Evolutionary conservation across 2,329 filamentous ascomycete species (phyloP).

Genomic region (Lecanicillium sp.): DNA sequence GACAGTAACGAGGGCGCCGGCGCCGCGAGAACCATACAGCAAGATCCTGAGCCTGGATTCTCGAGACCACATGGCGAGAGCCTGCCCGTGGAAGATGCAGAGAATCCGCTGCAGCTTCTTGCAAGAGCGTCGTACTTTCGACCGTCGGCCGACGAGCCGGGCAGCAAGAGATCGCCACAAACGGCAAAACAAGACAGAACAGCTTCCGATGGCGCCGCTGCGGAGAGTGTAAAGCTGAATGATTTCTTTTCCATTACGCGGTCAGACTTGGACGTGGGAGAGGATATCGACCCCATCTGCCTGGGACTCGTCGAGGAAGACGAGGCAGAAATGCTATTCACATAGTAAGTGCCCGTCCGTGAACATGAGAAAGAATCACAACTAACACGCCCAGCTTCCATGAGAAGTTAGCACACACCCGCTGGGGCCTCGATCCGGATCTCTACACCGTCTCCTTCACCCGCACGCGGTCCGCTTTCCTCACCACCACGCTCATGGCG

Average conservation of each 20-base stretch:
- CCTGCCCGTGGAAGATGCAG: conserved; percentile 63
- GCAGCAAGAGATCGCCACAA: conserved; percentile 23
- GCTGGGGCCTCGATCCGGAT: conserved; percentile 65
- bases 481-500: conserved; percentile 66
- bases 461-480: conserved; percentile 60
- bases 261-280: conserved; percentile 56
- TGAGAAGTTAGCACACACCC: conserved; percentile 62
- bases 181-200: conserved; percentile 15
- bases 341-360: conserved; percentile 45
- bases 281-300: conserved; percentile 63
- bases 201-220: conserved; percentile 24
- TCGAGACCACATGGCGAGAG: conserved; percentile 37
- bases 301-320: conserved; percentile 60
- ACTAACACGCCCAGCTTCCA: conserved; percentile 50
- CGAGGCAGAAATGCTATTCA: conserved; percentile 59
- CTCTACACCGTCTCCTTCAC: conserved; percentile 62
- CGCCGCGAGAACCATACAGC: background rate
- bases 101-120: conserved; percentile 68
- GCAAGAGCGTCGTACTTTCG: conserved; percentile 66
- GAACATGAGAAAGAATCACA: too few relatives aligned
- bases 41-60: background rate
- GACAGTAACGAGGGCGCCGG: conserved; percentile 11
- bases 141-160: conserved; percentile 39
- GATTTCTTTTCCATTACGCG: conserved; percentile 62
- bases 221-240: conserved; percentile 36